Evolutionary conservation across 2,329 filamentous ascomycete genomes (phyloP).

Genomic region (Ciborinia camelliae): DNA sequence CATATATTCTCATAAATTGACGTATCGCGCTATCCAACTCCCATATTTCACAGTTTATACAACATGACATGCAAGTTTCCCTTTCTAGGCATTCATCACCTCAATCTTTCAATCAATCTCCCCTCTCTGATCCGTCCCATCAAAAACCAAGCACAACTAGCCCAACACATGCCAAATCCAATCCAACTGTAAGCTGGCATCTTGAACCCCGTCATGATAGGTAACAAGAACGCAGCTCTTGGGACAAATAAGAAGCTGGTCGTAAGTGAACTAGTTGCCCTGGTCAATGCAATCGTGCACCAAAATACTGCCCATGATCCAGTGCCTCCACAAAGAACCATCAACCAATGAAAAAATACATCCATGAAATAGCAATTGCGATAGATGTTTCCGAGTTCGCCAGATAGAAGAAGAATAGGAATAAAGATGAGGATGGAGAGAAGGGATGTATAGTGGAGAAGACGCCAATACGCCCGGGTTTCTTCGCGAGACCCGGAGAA

Average conservation of each 20-base stretch:
- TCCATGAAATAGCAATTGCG: constrained; percentile 54
- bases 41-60: neutral
- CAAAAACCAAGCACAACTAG: constrained; percentile 48
- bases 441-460: constrained; percentile 50
- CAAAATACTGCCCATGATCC: constrained; percentile 48
- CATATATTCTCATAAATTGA: neutral
- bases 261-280: constrained; percentile 49
- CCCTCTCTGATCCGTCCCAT: constrained; percentile 43
- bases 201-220: constrained; percentile 46
- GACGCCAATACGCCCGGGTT: constrained; percentile 49
- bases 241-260: constrained; percentile 50
- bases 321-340: constrained; percentile 47
- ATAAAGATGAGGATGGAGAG: constrained; percentile 48
- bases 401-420: constrained; percentile 48
- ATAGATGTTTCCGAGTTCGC: constrained; percentile 47
- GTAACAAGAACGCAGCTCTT: constrained; percentile 47
- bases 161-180: constrained; percentile 49
- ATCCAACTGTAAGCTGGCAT: constrained; percentile 51
- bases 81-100: constrained; percentile 18
- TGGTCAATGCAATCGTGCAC: constrained; percentile 46
- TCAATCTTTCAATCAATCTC: constrained; percentile 28
- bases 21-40: neutral
- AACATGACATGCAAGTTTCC: neutral
- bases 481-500: constrained; percentile 42
- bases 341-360: constrained; percentile 54